Conservation (phyloP, 345 rosid genomes). For the Euphorbia tirucalli region DNA sequence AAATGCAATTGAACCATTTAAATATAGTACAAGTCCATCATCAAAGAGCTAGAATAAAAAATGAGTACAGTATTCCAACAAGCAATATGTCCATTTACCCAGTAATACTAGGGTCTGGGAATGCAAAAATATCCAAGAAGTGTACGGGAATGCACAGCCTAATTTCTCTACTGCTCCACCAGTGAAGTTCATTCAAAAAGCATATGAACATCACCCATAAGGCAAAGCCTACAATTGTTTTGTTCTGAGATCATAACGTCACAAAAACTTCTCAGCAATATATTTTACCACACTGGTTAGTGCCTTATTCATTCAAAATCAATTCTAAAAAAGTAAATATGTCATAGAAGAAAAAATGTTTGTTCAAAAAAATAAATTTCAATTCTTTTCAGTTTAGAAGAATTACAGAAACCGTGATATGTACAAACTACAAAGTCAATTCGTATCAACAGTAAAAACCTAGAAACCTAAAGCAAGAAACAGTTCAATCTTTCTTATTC, state of each 20-base stretch:
- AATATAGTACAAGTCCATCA: not conserved
- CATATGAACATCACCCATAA: not conserved
- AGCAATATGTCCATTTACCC: not conserved
- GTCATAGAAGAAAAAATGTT: not conserved
- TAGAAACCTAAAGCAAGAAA: not conserved
- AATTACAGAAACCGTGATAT: not conserved
- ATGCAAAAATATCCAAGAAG: not conserved
- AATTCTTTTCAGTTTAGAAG: not conserved
- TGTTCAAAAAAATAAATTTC: not conserved
- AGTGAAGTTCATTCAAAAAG: too few relatives aligned
- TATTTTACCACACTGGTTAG: not conserved
- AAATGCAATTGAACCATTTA: not conserved
- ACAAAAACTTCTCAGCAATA: not conserved
- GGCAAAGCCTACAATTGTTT: not conserved
- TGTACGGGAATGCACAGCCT: not conserved
- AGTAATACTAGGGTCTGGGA: not conserved
- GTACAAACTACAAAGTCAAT: not conserved
- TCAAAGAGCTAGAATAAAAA: not conserved
- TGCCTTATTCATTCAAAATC: not conserved
- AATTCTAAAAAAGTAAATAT: not conserved
- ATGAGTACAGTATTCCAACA: not conserved
- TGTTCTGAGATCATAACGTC: not conserved
- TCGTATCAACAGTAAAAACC: not conserved
- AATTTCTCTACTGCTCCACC: not conserved
- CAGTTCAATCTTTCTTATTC: constrained; percentile 23